phyloP scores from a whole-genome alignment of 2,329 filamentous ascomycete species.

The Fusarium acutatum region DNA sequence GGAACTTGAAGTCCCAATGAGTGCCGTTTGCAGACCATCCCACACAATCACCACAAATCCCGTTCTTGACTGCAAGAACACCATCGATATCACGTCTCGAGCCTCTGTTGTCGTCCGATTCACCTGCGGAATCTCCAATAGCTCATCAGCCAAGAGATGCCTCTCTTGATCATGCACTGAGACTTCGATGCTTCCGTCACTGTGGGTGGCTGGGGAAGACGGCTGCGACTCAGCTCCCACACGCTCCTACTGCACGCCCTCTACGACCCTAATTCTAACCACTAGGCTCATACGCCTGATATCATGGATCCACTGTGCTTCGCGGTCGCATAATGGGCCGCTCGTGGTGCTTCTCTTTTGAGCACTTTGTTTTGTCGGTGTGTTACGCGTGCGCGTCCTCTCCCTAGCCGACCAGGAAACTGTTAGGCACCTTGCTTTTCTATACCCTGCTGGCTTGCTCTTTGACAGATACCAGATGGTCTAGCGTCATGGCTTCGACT shows the following conservation, averaged over 20 bases:
- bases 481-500: slow-evolving; percentile 34
- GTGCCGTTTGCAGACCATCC: slow-evolving; percentile 16
- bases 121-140: slow-evolving; percentile 32
- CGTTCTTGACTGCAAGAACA: slow-evolving; percentile 14
- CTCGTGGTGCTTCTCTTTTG: slow-evolving; percentile 41
- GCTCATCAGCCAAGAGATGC: slow-evolving; percentile 25
- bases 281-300: slow-evolving; percentile 40
- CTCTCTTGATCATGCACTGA: slow-evolving; percentile 26
- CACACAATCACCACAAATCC: slow-evolving; percentile 24
- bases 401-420: slow-evolving; percentile 20
- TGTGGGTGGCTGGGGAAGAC: slow-evolving; percentile 38
- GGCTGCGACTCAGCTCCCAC: slow-evolving; percentile 33
- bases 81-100: slow-evolving; percentile 22
- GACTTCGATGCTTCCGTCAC: slow-evolving; percentile 22
- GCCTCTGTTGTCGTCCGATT: slow-evolving; percentile 32
- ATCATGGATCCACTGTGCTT: slow-evolving; percentile 47
- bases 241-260: slow-evolving; percentile 36
- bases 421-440: slow-evolving; percentile 25
- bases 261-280: slow-evolving; percentile 28
- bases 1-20: slow-evolving; percentile 10
- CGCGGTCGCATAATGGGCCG: slow-evolving; percentile 47
- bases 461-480: slow-evolving; percentile 31
- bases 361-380: slow-evolving; percentile 48
- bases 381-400: slow-evolving; percentile 47
- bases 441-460: slow-evolving; percentile 34